Conservation (phyloP, 1,284 basidiomycete genomes). For the Volvariella surrecta region DNA sequence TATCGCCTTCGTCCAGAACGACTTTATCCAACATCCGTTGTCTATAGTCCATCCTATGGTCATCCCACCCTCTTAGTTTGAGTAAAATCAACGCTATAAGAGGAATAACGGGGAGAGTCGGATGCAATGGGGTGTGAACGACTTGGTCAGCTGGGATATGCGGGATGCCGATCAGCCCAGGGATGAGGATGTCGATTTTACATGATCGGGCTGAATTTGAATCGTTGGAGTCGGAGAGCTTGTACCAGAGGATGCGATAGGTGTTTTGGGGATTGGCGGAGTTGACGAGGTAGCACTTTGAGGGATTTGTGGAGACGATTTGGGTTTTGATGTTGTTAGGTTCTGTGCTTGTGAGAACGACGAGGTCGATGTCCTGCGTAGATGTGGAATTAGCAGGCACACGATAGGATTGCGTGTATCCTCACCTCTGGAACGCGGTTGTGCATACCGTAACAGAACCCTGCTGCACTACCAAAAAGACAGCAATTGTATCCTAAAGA, state of each 20-base stretch:
- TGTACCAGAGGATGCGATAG: conserved; percentile 1
- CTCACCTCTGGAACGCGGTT: conserved; percentile 1
- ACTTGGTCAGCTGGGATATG: conserved; percentile 23
- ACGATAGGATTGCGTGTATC: no score
- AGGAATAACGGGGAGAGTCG: conserved; percentile 33
- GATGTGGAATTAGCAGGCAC: not conserved
- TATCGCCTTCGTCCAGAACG: conserved; percentile 32
- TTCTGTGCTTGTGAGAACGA: conserved; percentile 1
- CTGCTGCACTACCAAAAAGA: conserved; percentile 5
- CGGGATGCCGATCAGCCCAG: conserved; percentile 36
- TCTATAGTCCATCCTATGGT: conserved; percentile 28
- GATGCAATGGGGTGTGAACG: conserved; percentile 12
- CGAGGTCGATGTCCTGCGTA: conserved; percentile 3
- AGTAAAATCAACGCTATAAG: conserved; percentile 35
- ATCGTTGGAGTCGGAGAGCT: not conserved
- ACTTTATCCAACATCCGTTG: conserved; percentile 28
- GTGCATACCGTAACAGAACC: not conserved
- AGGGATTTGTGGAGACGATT: not conserved
- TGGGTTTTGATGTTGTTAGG: conserved; percentile 2
- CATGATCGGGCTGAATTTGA: conserved; percentile 15
- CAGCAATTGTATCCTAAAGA: conserved; percentile 4
- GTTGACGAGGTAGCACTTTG: not conserved
- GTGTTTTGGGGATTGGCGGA: conserved; percentile 1
- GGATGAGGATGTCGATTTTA: conserved; percentile 46
- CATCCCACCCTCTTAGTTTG: conserved; percentile 43